phyloP scores from a whole-genome alignment of 306 rosid genomes.

The Lathyrus sativus region DNA sequence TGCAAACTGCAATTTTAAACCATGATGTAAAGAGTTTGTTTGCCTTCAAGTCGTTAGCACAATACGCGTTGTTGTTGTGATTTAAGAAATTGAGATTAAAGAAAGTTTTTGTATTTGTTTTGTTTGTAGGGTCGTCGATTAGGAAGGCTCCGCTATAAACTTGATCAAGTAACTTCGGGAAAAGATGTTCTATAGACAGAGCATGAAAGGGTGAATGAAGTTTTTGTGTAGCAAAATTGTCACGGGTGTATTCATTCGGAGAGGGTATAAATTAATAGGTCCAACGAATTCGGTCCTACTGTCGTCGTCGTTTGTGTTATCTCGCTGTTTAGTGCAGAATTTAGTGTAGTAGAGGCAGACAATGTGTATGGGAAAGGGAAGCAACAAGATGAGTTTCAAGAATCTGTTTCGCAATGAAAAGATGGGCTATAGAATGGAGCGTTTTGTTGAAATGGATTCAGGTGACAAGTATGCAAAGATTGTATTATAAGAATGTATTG shows the following conservation, averaged over 20 bases:
- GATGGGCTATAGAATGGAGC: conserved; percentile 39
- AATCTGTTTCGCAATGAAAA: conserved; percentile 26
- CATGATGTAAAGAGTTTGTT: too few species aligned
- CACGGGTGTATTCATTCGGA: conserved; percentile 41
- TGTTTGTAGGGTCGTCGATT: conserved; percentile 46
- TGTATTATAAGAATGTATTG: conserved; percentile 37
- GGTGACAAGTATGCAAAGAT: conserved; percentile 47
- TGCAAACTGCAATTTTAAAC: too few species aligned
- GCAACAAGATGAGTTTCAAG: conserved; percentile 36
- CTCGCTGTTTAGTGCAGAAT: conserved; percentile 46
- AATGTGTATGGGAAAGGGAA: conserved; percentile 35
- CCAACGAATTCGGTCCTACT: conserved; percentile 41
- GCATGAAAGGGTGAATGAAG: conserved; percentile 31
- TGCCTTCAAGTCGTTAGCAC: too few species aligned
- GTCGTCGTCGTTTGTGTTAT: conserved; percentile 48
- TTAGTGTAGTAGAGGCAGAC: conserved; percentile 46
- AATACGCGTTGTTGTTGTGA: background rate
- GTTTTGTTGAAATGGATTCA: conserved; percentile 41
- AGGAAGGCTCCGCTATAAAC: conserved; percentile 41
- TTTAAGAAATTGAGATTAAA: conserved; percentile 21
- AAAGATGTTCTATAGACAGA: conserved; percentile 48
- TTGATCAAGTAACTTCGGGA: conserved; percentile 42
- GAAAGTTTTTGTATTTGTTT: background rate
- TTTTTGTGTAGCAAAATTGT: conserved; percentile 39
- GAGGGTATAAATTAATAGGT: conserved; percentile 43